These are phyloP conservation scores for Tulasnella sp. DNA, from an alignment of 768 basidiomycete genomes.

Conservation along the genomic window DNA sequence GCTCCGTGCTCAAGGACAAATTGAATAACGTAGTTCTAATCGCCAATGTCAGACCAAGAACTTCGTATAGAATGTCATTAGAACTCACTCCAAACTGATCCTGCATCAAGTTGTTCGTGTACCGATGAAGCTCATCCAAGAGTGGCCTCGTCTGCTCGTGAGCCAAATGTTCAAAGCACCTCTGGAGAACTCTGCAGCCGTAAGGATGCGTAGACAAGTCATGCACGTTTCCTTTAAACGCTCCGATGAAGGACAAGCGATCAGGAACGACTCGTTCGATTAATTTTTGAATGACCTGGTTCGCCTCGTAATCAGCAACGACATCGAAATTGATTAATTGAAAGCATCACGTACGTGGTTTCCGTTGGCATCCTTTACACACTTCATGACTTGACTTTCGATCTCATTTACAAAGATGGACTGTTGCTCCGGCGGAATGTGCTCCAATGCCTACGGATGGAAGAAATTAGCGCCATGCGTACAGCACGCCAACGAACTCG, in stretches of 20 bases:
- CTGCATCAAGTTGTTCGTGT: conserved; percentile 65
- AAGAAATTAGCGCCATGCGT: neutral
- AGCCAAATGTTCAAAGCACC: conserved; percentile 80
- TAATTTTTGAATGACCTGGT: conserved; percentile 78
- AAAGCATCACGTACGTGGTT: conserved; percentile 66
- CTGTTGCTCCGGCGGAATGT: conserved; percentile 71
- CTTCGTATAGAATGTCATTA: neutral
- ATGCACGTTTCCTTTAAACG: conserved; percentile 69
- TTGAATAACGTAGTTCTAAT: conserved; percentile 89
- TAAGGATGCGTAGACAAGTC: conserved; percentile 83
- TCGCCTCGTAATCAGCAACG: neutral
- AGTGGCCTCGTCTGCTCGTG: conserved; percentile 58
- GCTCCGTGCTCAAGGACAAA: conserved; percentile 80
- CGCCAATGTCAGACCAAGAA: conserved; percentile 19
- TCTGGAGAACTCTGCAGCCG: conserved; percentile 90
- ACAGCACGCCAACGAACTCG: neutral
- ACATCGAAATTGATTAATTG: neutral
- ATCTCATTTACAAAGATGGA: conserved; percentile 66
- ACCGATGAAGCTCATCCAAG: conserved; percentile 73
- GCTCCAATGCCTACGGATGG: conserved; percentile 65
- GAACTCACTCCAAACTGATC: conserved; percentile 80
- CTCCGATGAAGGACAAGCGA: conserved; percentile 62
- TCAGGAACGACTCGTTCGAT: conserved; percentile 74
- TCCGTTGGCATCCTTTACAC: conserved; percentile 85
- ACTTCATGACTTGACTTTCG: conserved; percentile 69